These are phyloP conservation scores for Trypanosoma melophagium DNA, from an alignment of 208 protist species.

Conservation along the genomic window DNA sequence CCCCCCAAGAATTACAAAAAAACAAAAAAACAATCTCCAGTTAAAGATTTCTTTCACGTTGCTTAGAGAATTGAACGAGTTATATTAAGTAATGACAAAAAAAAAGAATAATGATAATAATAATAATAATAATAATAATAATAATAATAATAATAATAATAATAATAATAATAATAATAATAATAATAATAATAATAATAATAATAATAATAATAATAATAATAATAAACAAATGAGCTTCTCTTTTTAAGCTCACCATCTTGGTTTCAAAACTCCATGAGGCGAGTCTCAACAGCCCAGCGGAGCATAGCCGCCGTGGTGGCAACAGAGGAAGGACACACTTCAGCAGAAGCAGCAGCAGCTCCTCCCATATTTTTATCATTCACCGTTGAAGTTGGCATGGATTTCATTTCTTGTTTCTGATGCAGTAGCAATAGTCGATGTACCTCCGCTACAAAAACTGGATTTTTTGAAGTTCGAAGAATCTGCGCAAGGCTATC, in stretches of 20 bases:
- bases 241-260: neutral
- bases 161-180: no score
- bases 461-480: constrained; percentile 37
- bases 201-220: no score
- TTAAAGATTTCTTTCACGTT: no score
- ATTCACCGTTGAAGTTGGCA: neutral
- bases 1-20: neutral
- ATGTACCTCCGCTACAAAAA: constrained; percentile 58
- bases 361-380: neutral
- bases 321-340: neutral
- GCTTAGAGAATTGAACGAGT: no score
- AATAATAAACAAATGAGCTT: neutral
- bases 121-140: no score
- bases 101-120: no score
- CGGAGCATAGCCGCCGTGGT: constrained; percentile 23
- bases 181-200: no score
- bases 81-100: no score
- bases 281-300: constrained; percentile 31
- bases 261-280: constrained; percentile 16
- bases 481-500: constrained; percentile 62
- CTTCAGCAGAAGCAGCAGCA: neutral
- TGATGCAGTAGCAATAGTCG: constrained; percentile 39
- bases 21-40: neutral
- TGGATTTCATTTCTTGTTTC: neutral
- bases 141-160: no score